These are phyloP conservation scores for Vitis hybrid DNA, from an alignment of 177 flowering plant species.

Conservation along the genomic window DNA sequence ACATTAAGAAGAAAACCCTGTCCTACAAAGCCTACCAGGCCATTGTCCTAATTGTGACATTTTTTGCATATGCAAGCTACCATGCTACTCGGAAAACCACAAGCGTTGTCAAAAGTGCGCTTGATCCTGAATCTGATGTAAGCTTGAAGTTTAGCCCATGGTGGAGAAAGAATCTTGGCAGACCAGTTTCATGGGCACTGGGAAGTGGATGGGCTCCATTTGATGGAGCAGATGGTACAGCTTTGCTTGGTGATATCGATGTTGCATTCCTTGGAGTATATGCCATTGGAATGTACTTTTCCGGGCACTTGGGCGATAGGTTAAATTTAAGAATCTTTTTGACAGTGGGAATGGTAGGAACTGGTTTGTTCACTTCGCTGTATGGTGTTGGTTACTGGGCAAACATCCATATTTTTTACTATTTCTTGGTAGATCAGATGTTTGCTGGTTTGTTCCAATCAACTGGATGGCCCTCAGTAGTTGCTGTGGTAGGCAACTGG, in stretches of 20 bases:
- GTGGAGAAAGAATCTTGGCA: conserved; percentile 23
- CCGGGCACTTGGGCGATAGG: conserved; percentile 87
- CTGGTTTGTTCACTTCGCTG: conserved; percentile 72
- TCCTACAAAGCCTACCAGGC: conserved; percentile 71
- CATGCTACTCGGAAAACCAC: conserved; percentile 86
- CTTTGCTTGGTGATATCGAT: conserved; percentile 72
- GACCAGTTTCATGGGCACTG: conserved; percentile 18
- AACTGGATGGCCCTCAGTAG: conserved; percentile 96
- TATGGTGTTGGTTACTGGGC: conserved; percentile 86
- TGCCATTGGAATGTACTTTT: conserved; percentile 74
- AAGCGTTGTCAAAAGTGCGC: conserved; percentile 81
- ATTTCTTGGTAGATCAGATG: conserved; percentile 69
- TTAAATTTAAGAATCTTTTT: conserved; percentile 65
- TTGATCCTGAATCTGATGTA: conserved; percentile 57
- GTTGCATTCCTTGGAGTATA: conserved; percentile 74
- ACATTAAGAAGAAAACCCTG: conserved; percentile 27
- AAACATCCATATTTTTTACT: conserved; percentile 63
- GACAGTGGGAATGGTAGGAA: conserved; percentile 85
- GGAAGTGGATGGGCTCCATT: conserved; percentile 85
- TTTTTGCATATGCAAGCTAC: conserved; percentile 73
- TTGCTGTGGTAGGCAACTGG: conserved; percentile 96
- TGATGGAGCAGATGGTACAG: conserved; percentile 68
- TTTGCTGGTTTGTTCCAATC: conserved; percentile 88
- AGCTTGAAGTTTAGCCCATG: conserved; percentile 29
- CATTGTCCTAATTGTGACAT: conserved; percentile 75